phyloP scores from a whole-genome alignment of 805 yeast genomes.

The Myxozyma vanderwaltii region DNA sequence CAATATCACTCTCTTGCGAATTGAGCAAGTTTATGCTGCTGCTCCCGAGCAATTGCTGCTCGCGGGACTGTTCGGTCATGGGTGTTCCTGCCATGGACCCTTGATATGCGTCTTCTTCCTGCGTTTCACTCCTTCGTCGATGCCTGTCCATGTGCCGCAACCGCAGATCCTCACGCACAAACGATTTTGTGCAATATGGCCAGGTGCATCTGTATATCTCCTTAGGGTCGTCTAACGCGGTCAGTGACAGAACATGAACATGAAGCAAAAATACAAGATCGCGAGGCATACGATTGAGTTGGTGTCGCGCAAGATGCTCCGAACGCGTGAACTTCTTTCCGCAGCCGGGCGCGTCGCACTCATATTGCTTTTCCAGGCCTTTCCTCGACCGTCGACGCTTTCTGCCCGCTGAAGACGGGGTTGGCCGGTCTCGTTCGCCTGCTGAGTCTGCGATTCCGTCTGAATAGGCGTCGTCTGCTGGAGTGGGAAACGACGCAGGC shows the following conservation, averaged over 20 bases:
- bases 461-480: not conserved
- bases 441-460: conserved; percentile 2
- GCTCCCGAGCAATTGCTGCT: not conserved
- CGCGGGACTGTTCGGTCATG: not conserved
- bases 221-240: conserved; percentile 38
- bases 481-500: not conserved
- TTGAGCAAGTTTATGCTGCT: not conserved
- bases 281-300: conserved; percentile 35
- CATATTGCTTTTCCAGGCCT: conserved; percentile 38
- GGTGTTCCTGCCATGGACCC: not conserved
- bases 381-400: conserved; percentile 35
- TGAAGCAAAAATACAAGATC: not conserved
- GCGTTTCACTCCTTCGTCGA: conserved; percentile 19
- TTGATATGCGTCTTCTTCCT: not conserved
- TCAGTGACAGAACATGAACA: not conserved
- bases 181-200: conserved; percentile 41
- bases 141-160: conserved; percentile 43
- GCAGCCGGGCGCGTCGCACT: conserved; percentile 38
- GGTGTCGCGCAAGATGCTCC: conserved; percentile 38
- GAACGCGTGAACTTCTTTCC: conserved; percentile 36
- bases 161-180: conserved; percentile 44
- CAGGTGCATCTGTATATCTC: conserved; percentile 41
- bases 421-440: not conserved
- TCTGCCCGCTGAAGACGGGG: not conserved
- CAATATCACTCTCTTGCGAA: not conserved